Conservation (phyloP, 352 stramenopile genomes). For the Globisporangium sylvaticum region DNA sequence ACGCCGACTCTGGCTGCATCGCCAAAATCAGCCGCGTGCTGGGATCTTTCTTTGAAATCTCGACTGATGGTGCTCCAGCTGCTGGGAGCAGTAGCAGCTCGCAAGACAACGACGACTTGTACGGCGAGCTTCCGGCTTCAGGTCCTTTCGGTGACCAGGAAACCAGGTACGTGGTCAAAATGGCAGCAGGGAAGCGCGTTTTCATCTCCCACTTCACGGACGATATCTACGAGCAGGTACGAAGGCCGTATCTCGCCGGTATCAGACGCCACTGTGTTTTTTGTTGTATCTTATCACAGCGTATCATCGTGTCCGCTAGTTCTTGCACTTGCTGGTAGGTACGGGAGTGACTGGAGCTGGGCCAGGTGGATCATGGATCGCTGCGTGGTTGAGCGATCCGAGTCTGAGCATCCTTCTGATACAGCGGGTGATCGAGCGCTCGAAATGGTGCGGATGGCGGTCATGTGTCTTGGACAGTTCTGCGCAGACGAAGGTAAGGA, state of each 20-base stretch:
- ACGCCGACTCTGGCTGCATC: constrained; percentile 12
- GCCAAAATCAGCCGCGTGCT: constrained; percentile 10
- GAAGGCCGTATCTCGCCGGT: neutral
- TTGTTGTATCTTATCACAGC: neutral
- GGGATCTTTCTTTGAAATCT: constrained; percentile 13
- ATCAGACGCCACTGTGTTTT: neutral
- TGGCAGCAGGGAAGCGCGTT: constrained; percentile 15
- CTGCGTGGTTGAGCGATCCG: neutral
- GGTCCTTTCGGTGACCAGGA: neutral
- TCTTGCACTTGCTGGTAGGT: constrained; percentile 5
- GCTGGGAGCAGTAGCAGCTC: neutral
- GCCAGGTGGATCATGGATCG: constrained; percentile 11
- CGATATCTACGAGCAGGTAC: constrained; percentile 33
- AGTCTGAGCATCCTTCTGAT: neutral
- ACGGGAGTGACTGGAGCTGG: constrained; percentile 11
- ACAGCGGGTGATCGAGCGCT: neutral
- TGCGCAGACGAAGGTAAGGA: constrained; percentile 13
- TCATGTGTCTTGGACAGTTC: constrained; percentile 16
- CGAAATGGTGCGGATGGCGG: neutral
- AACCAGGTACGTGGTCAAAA: constrained; percentile 14
- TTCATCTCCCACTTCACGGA: constrained; percentile 32
- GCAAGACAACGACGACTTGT: neutral
- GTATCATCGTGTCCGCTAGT: constrained; percentile 1
- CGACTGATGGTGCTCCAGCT: neutral
- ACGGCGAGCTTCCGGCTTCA: neutral